Conservation (phyloP, 345 rosid genomes). For the Sisymbrium altissimum region DNA sequence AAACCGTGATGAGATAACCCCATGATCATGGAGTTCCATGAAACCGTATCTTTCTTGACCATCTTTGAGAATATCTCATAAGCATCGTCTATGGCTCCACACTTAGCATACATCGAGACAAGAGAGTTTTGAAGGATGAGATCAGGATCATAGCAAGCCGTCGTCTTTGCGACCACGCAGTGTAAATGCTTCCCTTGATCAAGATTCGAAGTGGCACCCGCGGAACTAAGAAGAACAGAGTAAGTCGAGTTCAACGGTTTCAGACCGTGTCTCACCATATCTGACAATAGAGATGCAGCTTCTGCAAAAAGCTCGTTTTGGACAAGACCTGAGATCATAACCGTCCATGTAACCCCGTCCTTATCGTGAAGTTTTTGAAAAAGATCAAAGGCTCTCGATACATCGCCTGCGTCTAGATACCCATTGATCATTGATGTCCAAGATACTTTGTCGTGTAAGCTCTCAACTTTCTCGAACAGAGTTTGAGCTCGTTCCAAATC, state of each 20-base stretch:
- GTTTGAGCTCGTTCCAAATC: slow-evolving; percentile 43
- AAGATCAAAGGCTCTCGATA: slow-evolving; percentile 45
- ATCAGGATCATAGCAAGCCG: slow-evolving; percentile 45
- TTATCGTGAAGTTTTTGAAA: slow-evolving; percentile 46
- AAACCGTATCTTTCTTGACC: slow-evolving; percentile 54
- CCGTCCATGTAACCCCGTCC: slow-evolving; percentile 53
- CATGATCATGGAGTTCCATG: slow-evolving; percentile 60
- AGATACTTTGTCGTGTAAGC: slow-evolving; percentile 49
- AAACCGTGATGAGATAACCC: slow-evolving; percentile 59
- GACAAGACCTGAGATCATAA: slow-evolving; percentile 72
- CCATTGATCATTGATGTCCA: slow-evolving; percentile 70
- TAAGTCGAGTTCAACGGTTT: slow-evolving; percentile 59
- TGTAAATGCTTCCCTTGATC: slow-evolving; percentile 63
- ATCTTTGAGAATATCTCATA: slow-evolving; percentile 43
- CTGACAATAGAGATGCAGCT: slow-evolving; percentile 49
- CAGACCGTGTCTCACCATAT: slow-evolving; percentile 57
- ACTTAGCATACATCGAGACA: slow-evolving; percentile 57
- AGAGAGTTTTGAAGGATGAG: slow-evolving; percentile 52
- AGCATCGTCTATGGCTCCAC: slow-evolving; percentile 59
- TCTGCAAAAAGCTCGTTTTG: slow-evolving; percentile 51
- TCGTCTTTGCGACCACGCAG: slow-evolving; percentile 46
- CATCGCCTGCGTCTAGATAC: slow-evolving; percentile 57
- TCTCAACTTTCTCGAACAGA: slow-evolving; percentile 45
- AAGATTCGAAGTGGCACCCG: slow-evolving; percentile 67
- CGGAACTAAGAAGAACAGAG: slow-evolving; percentile 68